These are phyloP conservation scores for Sporothrix curviconia DNA, from an alignment of 2,329 filamentous ascomycete genomes.

Conservation along the genomic window DNA sequence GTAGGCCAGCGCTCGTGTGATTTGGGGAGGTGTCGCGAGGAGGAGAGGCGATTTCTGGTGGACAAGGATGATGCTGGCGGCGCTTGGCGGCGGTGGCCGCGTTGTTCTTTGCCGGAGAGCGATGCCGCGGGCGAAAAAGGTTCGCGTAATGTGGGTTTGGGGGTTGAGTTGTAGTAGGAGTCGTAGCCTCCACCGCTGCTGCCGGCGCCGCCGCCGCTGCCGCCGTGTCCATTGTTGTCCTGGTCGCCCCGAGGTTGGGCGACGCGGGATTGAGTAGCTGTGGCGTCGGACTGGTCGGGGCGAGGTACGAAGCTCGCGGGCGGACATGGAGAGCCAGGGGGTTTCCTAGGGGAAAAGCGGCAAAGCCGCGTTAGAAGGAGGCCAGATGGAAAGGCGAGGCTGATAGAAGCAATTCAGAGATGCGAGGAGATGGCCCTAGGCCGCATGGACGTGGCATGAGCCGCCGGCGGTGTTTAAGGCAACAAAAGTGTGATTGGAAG, in stretches of 20 bases:
- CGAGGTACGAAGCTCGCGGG: slow-evolving; percentile 32
- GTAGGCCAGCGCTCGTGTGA: slow-evolving; percentile 89
- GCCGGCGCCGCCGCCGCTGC: slow-evolving; percentile 19
- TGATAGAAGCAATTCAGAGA: slow-evolving; percentile 1
- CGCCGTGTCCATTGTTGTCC: slow-evolving; percentile 14
- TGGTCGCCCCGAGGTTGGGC: slow-evolving; percentile 6
- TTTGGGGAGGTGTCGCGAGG: slow-evolving; percentile 86
- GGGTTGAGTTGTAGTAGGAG: slow-evolving; percentile 28
- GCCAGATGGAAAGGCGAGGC: not conserved
- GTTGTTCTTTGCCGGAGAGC: slow-evolving; percentile 52
- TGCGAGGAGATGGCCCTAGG: not conserved
- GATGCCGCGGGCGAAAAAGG: slow-evolving; percentile 83
- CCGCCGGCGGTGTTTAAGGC: too few species aligned
- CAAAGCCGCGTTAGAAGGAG: not conserved
- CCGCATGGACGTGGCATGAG: too few species aligned
- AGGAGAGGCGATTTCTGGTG: slow-evolving; percentile 94
- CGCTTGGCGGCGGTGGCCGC: slow-evolving; percentile 59
- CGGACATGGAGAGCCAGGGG: slow-evolving; percentile 50
- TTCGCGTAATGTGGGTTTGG: slow-evolving; percentile 71
- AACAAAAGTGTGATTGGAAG: not conserved
- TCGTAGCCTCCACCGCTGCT: slow-evolving; percentile 22
- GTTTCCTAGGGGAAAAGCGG: slow-evolving; percentile 30
- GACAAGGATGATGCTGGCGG: slow-evolving; percentile 84
- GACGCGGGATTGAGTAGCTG: slow-evolving; percentile 21
- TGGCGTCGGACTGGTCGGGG: slow-evolving; percentile 24